These are phyloP conservation scores for Candida khao-thaluensis DNA, from an alignment of 805 yeast genomes.

Conservation along the genomic window DNA sequence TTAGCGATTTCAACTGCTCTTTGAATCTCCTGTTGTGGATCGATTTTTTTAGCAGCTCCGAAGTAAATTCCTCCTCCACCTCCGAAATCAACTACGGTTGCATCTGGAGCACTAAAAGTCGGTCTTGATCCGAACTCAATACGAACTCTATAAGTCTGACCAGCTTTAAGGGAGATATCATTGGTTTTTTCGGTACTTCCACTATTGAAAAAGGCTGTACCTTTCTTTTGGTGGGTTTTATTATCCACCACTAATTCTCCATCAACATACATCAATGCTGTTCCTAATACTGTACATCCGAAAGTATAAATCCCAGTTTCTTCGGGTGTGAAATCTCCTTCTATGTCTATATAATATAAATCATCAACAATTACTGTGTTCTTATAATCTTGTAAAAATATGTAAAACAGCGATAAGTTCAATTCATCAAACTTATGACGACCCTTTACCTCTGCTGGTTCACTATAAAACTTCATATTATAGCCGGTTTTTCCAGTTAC, in stretches of 20 bases:
- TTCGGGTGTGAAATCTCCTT: constrained; percentile 45
- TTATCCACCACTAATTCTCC: constrained; percentile 55
- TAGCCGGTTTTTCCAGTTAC: constrained; percentile 24
- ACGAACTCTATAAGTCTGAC: constrained; percentile 41
- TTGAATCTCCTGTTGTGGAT: constrained; percentile 24
- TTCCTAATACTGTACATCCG: constrained; percentile 53
- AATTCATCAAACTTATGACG: constrained; percentile 22
- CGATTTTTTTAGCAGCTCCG: constrained; percentile 24
- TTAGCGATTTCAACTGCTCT: constrained; percentile 27
- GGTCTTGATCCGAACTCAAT: constrained; percentile 48
- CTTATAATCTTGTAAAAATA: constrained; percentile 23
- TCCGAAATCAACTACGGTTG: constrained; percentile 16
- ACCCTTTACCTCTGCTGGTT: constrained; percentile 15
- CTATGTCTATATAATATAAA: constrained; percentile 44
- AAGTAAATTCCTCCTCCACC: constrained; percentile 24
- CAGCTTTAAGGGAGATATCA: constrained; percentile 38
- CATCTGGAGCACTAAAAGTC: constrained; percentile 16
- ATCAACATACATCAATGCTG: constrained; percentile 54
- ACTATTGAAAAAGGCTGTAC: constrained; percentile 49
- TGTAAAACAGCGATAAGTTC: constrained; percentile 19
- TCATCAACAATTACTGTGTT: constrained; percentile 18
- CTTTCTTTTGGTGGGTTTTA: constrained; percentile 48
- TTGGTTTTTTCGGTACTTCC: constrained; percentile 51
- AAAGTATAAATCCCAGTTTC: constrained; percentile 49
- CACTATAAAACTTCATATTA: constrained; percentile 21